A percentile compares a stretch with the other conserved stretches of the same genome.
phyloP scores from a whole-genome alignment of 805 yeast genomes.

The Suhomyces sp. region DNA sequence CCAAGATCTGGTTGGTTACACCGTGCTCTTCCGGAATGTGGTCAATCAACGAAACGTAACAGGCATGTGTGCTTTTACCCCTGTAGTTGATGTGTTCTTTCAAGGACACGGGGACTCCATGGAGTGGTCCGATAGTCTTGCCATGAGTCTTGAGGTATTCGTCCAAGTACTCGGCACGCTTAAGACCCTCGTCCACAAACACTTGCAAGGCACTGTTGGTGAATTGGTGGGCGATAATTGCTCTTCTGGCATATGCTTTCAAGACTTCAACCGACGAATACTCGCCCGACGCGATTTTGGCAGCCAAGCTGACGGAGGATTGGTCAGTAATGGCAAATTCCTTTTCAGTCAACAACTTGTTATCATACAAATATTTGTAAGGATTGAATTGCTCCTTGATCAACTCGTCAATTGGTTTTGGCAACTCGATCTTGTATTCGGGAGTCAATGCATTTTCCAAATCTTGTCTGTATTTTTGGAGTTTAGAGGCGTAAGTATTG shows the following conservation, averaged over 20 bases:
- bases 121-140: conserved; percentile 57
- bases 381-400: conserved; percentile 37
- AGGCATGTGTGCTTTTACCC: conserved; percentile 57
- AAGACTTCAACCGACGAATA: conserved; percentile 50
- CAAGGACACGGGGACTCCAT: conserved; percentile 63
- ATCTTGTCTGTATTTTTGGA: conserved; percentile 38
- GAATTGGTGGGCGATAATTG: conserved; percentile 61
- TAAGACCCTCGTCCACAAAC: conserved; percentile 58
- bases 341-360: conserved; percentile 32
- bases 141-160: conserved; percentile 46
- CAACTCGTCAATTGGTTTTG: conserved; percentile 30
- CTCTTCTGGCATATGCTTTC: conserved; percentile 63
- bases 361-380: conserved; percentile 29
- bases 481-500: conserved; percentile 44
- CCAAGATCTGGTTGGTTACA: conserved; percentile 45
- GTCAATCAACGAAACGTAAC: conserved; percentile 52
- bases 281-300: conserved; percentile 45
- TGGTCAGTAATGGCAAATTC: conserved; percentile 45
- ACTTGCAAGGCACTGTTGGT: conserved; percentile 60
- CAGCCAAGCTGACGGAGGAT: conserved; percentile 41
- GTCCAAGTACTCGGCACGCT: conserved; percentile 54
- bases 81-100: conserved; percentile 60
- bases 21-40: conserved; percentile 48
- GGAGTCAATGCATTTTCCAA: conserved; percentile 31
- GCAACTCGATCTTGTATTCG: conserved; percentile 31